phyloP scores from a whole-genome alignment of 2,329 filamentous ascomycete species.

The Sarocladium brachiariae region DNA sequence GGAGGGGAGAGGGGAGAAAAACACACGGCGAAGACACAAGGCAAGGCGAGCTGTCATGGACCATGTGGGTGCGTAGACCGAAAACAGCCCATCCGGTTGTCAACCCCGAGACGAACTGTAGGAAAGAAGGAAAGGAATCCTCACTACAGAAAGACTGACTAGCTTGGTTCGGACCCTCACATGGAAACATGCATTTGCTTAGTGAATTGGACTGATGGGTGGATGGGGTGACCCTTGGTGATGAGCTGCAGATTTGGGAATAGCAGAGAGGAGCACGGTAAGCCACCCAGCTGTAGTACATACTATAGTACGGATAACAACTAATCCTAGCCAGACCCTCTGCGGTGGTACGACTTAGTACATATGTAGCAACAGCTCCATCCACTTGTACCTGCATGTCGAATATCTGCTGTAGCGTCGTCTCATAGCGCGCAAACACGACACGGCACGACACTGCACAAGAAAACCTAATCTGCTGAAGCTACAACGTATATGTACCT shows the following conservation, averaged over 20 bases:
- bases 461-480: too few species aligned
- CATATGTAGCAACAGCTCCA: background rate
- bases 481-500: too few species aligned
- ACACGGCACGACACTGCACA: too few species aligned
- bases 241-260: background rate
- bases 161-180: background rate
- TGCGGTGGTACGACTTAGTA: background rate
- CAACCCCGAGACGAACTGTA: too few species aligned
- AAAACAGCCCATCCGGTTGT: constrained; percentile 1
- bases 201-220: background rate
- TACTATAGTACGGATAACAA: too few species aligned
- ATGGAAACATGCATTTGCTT: background rate
- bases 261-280: background rate
- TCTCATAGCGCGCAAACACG: too few species aligned
- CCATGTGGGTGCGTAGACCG: background rate
- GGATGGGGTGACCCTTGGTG: background rate
- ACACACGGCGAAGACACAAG: background rate
- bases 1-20: background rate
- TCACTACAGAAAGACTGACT: background rate
- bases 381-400: too few species aligned
- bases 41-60: background rate
- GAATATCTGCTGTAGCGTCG: too few species aligned
- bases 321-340: too few species aligned
- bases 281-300: background rate
- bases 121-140: background rate